Conservation (phyloP, 345 rosid species). For the Moricandia arvensis region DNA sequence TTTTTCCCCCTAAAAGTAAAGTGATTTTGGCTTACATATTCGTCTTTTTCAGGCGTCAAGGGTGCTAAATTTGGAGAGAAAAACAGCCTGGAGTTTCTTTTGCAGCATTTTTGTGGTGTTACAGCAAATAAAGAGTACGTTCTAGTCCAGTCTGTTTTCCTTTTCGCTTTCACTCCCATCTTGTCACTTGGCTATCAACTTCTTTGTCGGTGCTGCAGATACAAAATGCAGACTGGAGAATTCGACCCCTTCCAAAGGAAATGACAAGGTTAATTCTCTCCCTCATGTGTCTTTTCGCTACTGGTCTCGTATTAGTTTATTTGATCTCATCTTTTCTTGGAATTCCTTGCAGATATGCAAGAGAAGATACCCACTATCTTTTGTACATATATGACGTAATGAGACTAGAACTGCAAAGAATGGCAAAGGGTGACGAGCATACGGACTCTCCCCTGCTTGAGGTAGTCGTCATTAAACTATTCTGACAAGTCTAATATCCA, state of each 20-base stretch:
- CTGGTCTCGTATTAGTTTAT: slow-evolving; percentile 6
- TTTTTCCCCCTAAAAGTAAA: background rate
- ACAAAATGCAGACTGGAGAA: slow-evolving; percentile 99
- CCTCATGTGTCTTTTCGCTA: slow-evolving; percentile 4
- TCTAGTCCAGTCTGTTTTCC: slow-evolving; percentile 22
- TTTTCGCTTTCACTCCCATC: background rate
- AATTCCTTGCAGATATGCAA: slow-evolving; percentile 72
- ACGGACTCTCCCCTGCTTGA: slow-evolving; percentile 62
- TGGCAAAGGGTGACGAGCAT: slow-evolving; percentile 47
- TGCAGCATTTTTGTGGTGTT: slow-evolving; percentile 79
- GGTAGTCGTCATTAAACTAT: slow-evolving; percentile 44
- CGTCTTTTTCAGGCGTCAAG: slow-evolving; percentile 67
- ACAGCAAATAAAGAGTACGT: slow-evolving; percentile 92
- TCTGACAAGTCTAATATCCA: slow-evolving; percentile 1
- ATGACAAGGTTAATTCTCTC: slow-evolving; percentile 63
- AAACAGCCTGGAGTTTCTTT: slow-evolving; percentile 87
- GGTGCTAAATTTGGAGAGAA: slow-evolving; percentile 85
- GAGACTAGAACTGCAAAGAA: slow-evolving; percentile 47
- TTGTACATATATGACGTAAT: slow-evolving; percentile 78
- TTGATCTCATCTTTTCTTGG: slow-evolving; percentile 7
- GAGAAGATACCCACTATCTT: slow-evolving; percentile 96
- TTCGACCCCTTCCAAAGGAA: slow-evolving; percentile 89
- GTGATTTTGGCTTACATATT: slow-evolving; percentile 11
- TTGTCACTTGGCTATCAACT: slow-evolving; percentile 10
- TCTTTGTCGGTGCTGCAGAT: slow-evolving; percentile 50